Evolutionary conservation across 78 protist genomes (phyloP), one percentile per base, ranked within the genome.

Genomic region (Chrysochromulina tobinii): DNA sequence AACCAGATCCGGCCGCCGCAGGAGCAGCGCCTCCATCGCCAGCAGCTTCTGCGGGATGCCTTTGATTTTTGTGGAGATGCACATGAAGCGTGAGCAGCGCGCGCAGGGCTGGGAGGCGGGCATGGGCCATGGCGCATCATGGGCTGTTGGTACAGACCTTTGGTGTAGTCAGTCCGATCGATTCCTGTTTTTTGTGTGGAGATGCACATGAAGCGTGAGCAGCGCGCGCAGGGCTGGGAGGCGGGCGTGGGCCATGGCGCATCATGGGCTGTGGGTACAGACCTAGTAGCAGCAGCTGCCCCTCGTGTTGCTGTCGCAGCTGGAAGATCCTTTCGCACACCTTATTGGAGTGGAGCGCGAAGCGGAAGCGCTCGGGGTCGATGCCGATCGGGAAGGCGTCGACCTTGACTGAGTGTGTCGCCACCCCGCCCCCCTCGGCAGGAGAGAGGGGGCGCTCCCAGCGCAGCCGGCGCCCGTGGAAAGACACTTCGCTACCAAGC

Each of bases 21-120:
- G 83, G 59, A 97, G 90, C 17, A 97, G 50, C 53, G 53, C 20
- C 69, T 96, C 95, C 50, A 92, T 93, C 25, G 98, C 98, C 51
- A 66, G 91, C 20, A 97, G 92, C 67, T 96, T 96, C 27, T 93
- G 96, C 23, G 97, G 96, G 57, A 96, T 54, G 59, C 97, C 51
- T 25, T 64, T 3, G 38, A 79, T 48, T 38, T n/a, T n/a, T n/a
- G n/a, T n/a, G n/a, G n/a, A n/a, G n/a, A n/a, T n/a, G n/a, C n/a
- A n/a, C n/a, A n/a, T n/a, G n/a, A n/a, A n/a, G n/a, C n/a, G n/a
- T n/a, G n/a, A n/a, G n/a, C n/a, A 38, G 38, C 38, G 38, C 38
- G 38, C 38, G 38, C 38, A 38, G 38, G 38, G 38, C 38, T 38
- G 38, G 38, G 38, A 38, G 38, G 38, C 38, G 38, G 38, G 38